A percentile compares a stretch with the other conserved stretches of the same genome.
Conservation (phyloP, 345 rosid species). For the Lepidium sativum region DNA sequence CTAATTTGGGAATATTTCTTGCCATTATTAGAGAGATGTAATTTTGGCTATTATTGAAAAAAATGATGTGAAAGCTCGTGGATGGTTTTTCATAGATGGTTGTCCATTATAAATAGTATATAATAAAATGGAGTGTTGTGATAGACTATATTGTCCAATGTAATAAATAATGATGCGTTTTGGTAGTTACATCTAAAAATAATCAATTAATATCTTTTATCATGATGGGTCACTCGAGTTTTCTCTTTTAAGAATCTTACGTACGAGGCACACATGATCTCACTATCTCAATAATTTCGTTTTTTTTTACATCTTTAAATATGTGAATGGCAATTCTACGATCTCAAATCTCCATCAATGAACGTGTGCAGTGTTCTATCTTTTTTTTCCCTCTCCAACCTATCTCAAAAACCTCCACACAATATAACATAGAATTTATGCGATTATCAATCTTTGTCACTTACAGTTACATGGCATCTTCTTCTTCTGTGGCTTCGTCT, state of each 20-base stretch:
- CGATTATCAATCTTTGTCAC: too few species aligned
- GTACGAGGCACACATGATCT: constrained; percentile 22
- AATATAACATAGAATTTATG: too few species aligned
- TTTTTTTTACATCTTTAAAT: background rate
- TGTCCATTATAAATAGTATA: constrained; percentile 9
- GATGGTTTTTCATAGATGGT: constrained; percentile 1
- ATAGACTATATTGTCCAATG: constrained; percentile 10
- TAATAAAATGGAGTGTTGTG: background rate
- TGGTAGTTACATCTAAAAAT: constrained; percentile 9
- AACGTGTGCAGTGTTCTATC: background rate
- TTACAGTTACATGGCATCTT: too few species aligned
- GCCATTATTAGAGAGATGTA: constrained; percentile 11
- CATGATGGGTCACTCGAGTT: constrained; percentile 24
- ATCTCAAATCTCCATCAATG: background rate
- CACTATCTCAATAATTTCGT: background rate
- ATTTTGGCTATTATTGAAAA: constrained; percentile 15
- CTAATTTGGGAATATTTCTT: constrained; percentile 6
- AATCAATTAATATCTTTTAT: constrained; percentile 7
- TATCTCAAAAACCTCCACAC: too few species aligned
- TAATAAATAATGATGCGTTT: constrained; percentile 18
- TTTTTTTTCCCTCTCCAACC: background rate
- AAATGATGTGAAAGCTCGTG: constrained; percentile 24
- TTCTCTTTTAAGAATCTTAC: constrained; percentile 15
- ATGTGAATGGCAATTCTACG: background rate
- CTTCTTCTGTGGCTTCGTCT: too few species aligned